Base-by-base conservation (phyloP, 2,329 filamentous ascomycete species). In the Nigrospora sphaerica region DNA sequence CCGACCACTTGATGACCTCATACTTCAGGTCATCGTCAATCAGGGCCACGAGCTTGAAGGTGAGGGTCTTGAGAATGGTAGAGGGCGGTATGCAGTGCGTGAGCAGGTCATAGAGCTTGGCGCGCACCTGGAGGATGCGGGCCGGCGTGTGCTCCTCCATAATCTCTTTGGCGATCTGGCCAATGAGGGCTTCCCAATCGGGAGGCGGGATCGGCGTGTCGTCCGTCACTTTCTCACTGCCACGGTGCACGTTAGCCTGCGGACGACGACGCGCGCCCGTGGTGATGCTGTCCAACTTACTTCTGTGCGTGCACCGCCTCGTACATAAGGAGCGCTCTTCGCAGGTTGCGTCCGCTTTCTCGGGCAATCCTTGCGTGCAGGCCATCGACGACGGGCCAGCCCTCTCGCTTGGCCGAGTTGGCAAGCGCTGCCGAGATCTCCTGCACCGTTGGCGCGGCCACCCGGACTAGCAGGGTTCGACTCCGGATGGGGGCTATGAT, bases 401-500 rank as follows among this genome's bases (percentile, higher is more conserved):
- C 82, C 68, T 97, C 91, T 62, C 83, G 88, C 72, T 84, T 85
- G 14, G 86, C 83, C 38, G 79, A 77, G 45, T 71, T 67, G 6
- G 75, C 86, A 50, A 98, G 71, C 28, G 89, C 92, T 35, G 76
- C 72, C 54, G 85, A 88, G 49, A 98, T 97, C 59, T 98, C 86
- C 9, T 78, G 77, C 57, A 95, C 85, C 0, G 83, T 88, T 9
- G 93, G 93, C 17, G 93, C 92, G 13, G 93, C 84, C 23, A 98
- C 93, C 54, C 93, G 80, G 46, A 98, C 89, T 42, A 98, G 77
- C 64, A 98, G 73, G 45, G 91, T 96, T 66, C 93, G 78, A 58
- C 88, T 95, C 54, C 92, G 81, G 62, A 98, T 98, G 1, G 93
- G 93, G n/a, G 93, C 92, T 65, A 98, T 98, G 58, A 98, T 98